Conservation (phyloP, 1,284 basidiomycete genomes). For the Puccinia triticina region DNA sequence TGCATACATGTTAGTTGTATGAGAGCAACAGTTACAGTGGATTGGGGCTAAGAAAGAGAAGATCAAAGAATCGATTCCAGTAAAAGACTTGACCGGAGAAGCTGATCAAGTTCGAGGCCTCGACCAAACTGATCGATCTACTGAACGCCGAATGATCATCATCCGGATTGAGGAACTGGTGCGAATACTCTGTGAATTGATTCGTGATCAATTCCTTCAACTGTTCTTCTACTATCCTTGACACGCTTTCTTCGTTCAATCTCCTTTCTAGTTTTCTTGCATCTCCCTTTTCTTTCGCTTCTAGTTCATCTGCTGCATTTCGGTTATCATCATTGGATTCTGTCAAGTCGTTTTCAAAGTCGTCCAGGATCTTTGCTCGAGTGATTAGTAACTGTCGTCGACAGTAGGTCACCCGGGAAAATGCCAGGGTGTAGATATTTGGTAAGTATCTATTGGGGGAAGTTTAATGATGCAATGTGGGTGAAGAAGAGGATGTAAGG, state of each 20-base stretch:
- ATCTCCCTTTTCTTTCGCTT: not conserved
- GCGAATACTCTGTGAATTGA: slow-evolving; percentile 1
- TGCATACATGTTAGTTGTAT: no score
- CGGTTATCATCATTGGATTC: not conserved
- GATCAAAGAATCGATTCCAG: slow-evolving; percentile 30
- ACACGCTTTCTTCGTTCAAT: not conserved
- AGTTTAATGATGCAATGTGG: not conserved
- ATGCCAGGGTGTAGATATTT: not conserved
- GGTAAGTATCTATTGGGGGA: not conserved
- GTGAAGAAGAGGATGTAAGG: not conserved
- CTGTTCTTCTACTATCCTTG: not conserved
- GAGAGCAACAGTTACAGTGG: no score
- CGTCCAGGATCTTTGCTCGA: not conserved
- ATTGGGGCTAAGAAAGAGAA: not conserved
- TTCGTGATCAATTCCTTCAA: not conserved
- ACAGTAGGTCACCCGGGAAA: no score
- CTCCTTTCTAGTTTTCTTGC: not conserved
- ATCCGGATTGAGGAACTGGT: not conserved
- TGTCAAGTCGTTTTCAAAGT: not conserved
- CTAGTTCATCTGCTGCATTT: not conserved
- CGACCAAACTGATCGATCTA: not conserved
- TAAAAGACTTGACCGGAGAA: slow-evolving; percentile 13
- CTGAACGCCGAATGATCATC: not conserved
- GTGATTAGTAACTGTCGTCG: not conserved
- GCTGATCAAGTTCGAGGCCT: not conserved